Percentiles rank a stretch among this genome's conserved stretches.
These are phyloP conservation scores for Periconia digitata DNA, from an alignment of 2,329 filamentous ascomycete species.

Conservation along the genomic window DNA sequence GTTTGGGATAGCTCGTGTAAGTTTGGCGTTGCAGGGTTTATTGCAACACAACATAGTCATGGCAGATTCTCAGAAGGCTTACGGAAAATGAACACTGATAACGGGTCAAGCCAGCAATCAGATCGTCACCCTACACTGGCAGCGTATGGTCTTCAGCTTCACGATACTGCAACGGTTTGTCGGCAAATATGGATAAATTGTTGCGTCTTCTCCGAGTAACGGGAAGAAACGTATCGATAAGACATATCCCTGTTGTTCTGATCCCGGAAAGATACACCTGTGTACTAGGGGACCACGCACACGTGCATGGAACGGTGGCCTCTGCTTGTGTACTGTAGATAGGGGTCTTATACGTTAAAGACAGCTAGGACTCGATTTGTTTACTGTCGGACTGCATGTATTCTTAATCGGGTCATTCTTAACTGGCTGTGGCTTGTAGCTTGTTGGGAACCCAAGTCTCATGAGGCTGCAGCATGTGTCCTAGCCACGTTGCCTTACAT, in stretches of 20 bases:
- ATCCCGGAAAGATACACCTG: too few species aligned
- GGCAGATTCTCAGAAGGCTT: too few species aligned
- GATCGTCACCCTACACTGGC: too few species aligned
- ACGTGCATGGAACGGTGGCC: not conserved
- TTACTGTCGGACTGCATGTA: not conserved
- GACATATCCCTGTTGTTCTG: too few species aligned
- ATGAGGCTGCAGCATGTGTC: not conserved
- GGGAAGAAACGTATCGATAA: too few species aligned
- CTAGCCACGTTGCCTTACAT: not conserved
- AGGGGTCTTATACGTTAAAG: not conserved
- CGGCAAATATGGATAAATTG: not conserved
- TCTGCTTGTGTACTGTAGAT: not conserved
- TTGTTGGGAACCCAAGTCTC: not conserved
- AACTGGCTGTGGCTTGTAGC: not conserved
- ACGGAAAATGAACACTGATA: too few species aligned
- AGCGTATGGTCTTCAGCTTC: too few species aligned
- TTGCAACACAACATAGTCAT: too few species aligned
- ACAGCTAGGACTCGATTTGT: not conserved
- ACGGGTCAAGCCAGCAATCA: not conserved
- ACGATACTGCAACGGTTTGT: not conserved
- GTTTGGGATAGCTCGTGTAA: too few species aligned
- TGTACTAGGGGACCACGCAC: not conserved
- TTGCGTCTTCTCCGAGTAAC: too few species aligned
- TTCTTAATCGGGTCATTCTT: slow-evolving; percentile 1
- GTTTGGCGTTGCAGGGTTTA: too few species aligned